Base-by-base conservation (phyloP, 2,329 filamentous ascomycete genomes). In the Trichoderma afroharzianum region DNA sequence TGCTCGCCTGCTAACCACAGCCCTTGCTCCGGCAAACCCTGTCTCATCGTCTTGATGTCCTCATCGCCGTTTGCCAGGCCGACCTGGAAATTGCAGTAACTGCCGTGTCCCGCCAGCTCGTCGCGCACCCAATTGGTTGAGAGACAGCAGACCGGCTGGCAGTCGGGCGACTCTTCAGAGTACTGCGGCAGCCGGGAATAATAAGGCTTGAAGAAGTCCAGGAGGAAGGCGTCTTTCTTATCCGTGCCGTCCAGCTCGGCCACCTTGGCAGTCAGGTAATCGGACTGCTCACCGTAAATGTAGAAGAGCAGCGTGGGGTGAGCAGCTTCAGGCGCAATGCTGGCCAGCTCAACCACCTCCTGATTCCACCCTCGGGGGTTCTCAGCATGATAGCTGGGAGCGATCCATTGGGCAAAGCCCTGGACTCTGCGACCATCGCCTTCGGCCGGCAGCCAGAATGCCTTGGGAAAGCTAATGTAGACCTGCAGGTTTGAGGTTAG, bases 1-100 rank as follows among this genome's bases (percentile, higher is more conserved):
- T 97, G 94, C 82, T 97, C 94, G 0, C 94, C 94, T 0, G 94
- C 94, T 74, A 97, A 85, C 94, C 94, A 97, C 9, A 97, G 78
- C 0, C 92, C 90, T 26, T 89, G 83, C 14, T 88, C 89, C 1
- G 90, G 90, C 74, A 92, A 75, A 0, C 91, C 91, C 53, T 86
- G 82, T 3, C 90, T 83, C 81, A 93, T 87, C 3, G 79, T 81
- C 63, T 91, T 87, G 62, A 97, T 89, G 78, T 97, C 92, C 71
- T 85, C 83, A 75, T 95, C 93, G 1, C 91, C 93, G 6, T 88
- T 84, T 74, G 88, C 83, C 61, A 95, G 78, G 0, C 93, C 94
- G 18, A 92, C 85, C 76, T 94, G 94, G 81, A 97, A 97, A 79
- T 97, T 97, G 66, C 87, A 88, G 80, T 97, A 97, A 75, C 91